Base-by-base conservation (phyloP, 495 filamentous ascomycete genomes). In the Aspergillus diversus region DNA sequence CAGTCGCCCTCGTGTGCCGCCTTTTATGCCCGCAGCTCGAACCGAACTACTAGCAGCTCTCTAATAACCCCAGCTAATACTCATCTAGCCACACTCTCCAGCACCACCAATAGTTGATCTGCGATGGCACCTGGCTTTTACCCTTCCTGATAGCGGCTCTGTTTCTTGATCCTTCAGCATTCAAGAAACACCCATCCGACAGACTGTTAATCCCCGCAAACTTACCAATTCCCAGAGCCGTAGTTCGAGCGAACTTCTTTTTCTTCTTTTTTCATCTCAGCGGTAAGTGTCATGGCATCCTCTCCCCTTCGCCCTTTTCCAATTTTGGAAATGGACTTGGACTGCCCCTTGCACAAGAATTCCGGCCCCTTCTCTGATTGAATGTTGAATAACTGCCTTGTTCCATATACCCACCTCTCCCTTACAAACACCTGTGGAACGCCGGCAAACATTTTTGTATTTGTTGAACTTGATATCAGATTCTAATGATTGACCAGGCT, bases 71-170 rank as follows among this genome's bases (percentile, higher is more conserved):
- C 42, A 33, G 33, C 60, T 52, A 37, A 43, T 60, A 32, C 47
- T 15, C 43, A 33, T 48, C 42, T 34, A 54, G 51, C 35, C 27
- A 21, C 27, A 27, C 21, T 27, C 21, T 27, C 21, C 21, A 58
- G 7, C 9, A 58, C 49, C 46, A 33, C 11, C 34, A 35, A 21
- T 54, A 46, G 42, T 60, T 42, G 33, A 56, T 55, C 51, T 55
- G 60, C 53, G 15, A 63, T 63, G 60, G 60, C 35, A 42, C 46
- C 27, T 51, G 53, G n/a, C 12, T 63, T 50, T 33, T 57, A 21
- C 35, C 53, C 33, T 33, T 57, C 21, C 33, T 57, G 60, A 57
- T 51, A 62, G 60, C 53, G 60, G 34, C 60, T 63, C 60, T 52
- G 43, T 50, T 62, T 34, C 47, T 50, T 48, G 31, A 35, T 61